Evolutionary conservation across 257 asterid genomes (phyloP), one percentile per base, ranked within the genome.

Genomic region (Solanum corneliomulleri): DNA sequence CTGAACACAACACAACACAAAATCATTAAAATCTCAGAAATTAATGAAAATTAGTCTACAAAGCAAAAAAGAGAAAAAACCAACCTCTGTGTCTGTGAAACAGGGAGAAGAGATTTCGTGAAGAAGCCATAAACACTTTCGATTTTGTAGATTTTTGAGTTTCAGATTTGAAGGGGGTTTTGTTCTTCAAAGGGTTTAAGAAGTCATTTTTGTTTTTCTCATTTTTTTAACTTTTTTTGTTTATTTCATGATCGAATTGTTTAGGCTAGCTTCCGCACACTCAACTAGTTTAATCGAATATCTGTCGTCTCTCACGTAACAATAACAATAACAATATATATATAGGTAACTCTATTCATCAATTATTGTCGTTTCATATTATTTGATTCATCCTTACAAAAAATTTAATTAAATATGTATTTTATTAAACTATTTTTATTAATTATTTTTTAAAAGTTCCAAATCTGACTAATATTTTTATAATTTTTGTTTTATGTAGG

Each of bases 41-140:
- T 15, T 35, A 10, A 31, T 4, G 31, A 66, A 82, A n/a, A 60
- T 15, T 37, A 31, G 8, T 27, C 9, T 49, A 27, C 33, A 6
- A 15, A 47, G 41, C 56, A 9, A 45, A 9, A 33, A 41, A 60
- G 64, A 42, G 18, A 89, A 44, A 80, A 31, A 72, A 45, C n/a
- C 11, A 35, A 95, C 98, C 98, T 93, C 86, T 94, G 60, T 92
- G 78, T 35, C 91, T 86, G 44, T 83, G 68, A 11, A 90, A 84
- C 74, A 90, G 88, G 75, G 91, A 86, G 72, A 92, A 89, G 47
- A 93, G 23, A 86, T 44, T 81, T 88, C 91, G 94, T 76, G 94
- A 88, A 88, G 92, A 87, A 9, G 94, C 96, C 99, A 96, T 96
- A 86, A 47, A 23, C 11, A 29, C 23, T 27, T 31, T n/a, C 23